A percentile compares a stretch with the other conserved stretches of the same genome.
phyloP scores from a whole-genome alignment of 495 filamentous ascomycete species.

The Cercophora scortea region DNA sequence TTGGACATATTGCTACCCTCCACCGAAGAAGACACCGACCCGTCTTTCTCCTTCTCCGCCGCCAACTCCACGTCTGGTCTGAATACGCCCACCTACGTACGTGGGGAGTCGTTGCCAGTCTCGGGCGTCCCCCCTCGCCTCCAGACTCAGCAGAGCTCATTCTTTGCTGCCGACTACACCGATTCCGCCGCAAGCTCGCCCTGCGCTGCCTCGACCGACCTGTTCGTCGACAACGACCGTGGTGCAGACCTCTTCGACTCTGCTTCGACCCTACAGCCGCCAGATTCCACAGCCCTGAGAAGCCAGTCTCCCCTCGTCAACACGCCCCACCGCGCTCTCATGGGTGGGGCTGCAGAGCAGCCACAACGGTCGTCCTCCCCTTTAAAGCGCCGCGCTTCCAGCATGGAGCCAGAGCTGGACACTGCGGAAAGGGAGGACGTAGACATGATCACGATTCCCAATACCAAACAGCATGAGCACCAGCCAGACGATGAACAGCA shows the following conservation, averaged over 20 bases:
- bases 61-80: constrained; percentile 25
- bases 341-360: constrained; percentile 44
- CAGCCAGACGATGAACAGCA: neutral
- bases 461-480: constrained; percentile 5
- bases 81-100: constrained; percentile 49
- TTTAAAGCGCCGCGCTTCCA: constrained; percentile 46
- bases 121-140: constrained; percentile 41
- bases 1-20: constrained; percentile 41
- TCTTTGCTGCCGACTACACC: constrained; percentile 40
- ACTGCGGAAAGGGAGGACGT: constrained; percentile 36
- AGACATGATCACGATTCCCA: constrained; percentile 34
- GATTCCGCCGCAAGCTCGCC: constrained; percentile 58
- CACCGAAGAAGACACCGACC: constrained; percentile 36
- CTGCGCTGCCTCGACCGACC: constrained; percentile 62
- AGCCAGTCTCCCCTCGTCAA: constrained; percentile 35
- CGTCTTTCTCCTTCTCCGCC: constrained; percentile 30
- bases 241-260: constrained; percentile 38
- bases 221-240: constrained; percentile 59
- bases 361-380: constrained; percentile 47
- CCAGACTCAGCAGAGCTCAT: constrained; percentile 39
- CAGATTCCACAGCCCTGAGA: constrained; percentile 9
- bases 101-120: constrained; percentile 47
- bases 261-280: constrained; percentile 12
- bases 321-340: constrained; percentile 38
- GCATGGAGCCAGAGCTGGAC: constrained; percentile 38